Base-by-base conservation (phyloP, 2,329 filamentous ascomycete species). In the Venturia oleaginea region DNA sequence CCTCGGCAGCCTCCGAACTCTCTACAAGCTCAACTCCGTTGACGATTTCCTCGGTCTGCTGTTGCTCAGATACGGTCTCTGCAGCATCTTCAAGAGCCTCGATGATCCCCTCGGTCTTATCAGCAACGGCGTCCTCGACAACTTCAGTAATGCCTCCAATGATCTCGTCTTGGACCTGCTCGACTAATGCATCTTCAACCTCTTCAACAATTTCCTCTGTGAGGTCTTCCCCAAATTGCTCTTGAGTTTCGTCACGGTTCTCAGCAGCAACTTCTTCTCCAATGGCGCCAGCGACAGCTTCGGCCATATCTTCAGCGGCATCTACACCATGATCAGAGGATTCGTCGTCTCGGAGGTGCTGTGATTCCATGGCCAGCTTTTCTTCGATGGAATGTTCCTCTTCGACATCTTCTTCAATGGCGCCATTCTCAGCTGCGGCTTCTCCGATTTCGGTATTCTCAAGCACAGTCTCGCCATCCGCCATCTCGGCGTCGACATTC, bases 241-340 rank as follows among this genome's bases (percentile, higher is more conserved):
- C 62, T 24, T 24, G 30, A 7, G 43, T 57, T 4, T 59, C 62
- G 11, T 55, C 46, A 17, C 11, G 19, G 6, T 59, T 63, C 46
- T 55, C 62, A 6, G 30, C 34, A 32, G n/a, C 30, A 24, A 43
- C 13, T n/a, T 63, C 46, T 30, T 63, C 27, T 15, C 62, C 62
- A 10, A 63, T 38, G 15, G 30, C 46, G 19, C 55, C 46, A 37
- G 48, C 51, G 13, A n/a, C 30, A 22, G 34, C 38, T 22, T 42
- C 51, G 15, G 30, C 62, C 27, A 63, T 57, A 19, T 40, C 34
- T 57, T 63, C 46, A 11, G 32, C 62, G 22, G 59, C 62, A 40
- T 55, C 62, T 63, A 19, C 34, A 10, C 30, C 22, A 57, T n/a
- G 30, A 3, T 63, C 48, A 4, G 30, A 24, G 3, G 48, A 32